Evolutionary conservation across 331 rosid genomes (phyloP), one percentile per base, ranked within the genome.

Genomic region (Prunus yedoensis): DNA sequence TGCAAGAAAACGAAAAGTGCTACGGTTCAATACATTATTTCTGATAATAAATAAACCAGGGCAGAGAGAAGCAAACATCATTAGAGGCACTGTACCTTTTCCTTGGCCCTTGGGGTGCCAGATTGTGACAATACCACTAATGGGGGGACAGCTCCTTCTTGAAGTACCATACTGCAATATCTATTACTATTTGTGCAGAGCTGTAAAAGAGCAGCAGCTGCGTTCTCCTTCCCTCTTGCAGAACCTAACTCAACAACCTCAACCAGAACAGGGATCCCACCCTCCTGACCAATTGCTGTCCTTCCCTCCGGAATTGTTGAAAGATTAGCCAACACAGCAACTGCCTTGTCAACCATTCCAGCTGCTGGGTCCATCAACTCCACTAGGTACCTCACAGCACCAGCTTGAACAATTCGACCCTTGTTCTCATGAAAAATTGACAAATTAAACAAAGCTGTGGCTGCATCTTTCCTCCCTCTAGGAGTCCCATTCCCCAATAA

Each of bases 231-330:
- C 80, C 99, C 99, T 87, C 98, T 87, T 0, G 91, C 87, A 57
- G 99, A 92, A 74, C 98, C 99, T 89, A 95, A 82, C 89, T 95
- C 99, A 9, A 95, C 97, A 59, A 93, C 99, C 84, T 95, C 98
- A 4, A 95, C 99, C 71, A 95, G 84, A 74, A 85, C 98, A 52
- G 98, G 91, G 76, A 94, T 90, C 78, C 97, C 97, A 61, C 85
- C 85, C 79, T 83, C 93, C 75, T 63, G 76, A 75, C 98, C 98
- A 81, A 92, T 91, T 59, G 92, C 96, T 16, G 69, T 60, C 81
- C 90, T 89, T 61, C 99, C 99, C 85, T 95, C 98, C 2, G 82
- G 91, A 74, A 95, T 88, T 45, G 99, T 88, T 1, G 99, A 94
- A 46, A 95, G 96, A 78, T 95, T 95, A 62, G 99, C 97, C 76